These are phyloP conservation scores for Boletellus ananas DNA, from an alignment of 768 basidiomycete species.

Conservation along the genomic window DNA sequence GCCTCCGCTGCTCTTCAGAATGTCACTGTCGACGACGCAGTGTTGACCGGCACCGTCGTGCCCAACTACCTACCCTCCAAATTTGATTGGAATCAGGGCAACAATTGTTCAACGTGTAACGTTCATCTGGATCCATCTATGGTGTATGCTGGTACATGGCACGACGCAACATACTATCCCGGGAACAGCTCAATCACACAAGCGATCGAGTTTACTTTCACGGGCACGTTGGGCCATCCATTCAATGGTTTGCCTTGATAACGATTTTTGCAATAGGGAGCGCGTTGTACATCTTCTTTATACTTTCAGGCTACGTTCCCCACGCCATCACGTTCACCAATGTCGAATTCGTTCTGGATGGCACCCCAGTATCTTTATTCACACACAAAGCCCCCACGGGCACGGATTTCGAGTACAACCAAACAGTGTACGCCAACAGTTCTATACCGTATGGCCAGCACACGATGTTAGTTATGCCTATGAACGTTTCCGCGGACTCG, in stretches of 20 bases:
- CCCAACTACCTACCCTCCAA: conserved; percentile 7
- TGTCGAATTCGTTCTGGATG: conserved; percentile 12
- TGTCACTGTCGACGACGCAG: conserved; percentile 16
- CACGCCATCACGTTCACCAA: neutral
- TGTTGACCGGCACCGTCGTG: conserved; percentile 1
- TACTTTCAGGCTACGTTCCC: neutral
- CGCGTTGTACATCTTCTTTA: conserved; percentile 16
- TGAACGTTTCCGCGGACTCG: neutral
- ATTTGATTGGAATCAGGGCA: conserved; percentile 5
- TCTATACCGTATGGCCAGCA: conserved; percentile 1
- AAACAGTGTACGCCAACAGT: conserved; percentile 9
- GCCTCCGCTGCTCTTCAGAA: conserved; percentile 9
- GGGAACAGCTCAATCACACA: neutral
- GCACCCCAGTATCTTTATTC: neutral
- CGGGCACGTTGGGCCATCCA: neutral
- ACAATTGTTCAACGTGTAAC: neutral
- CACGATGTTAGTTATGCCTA: conserved; percentile 1
- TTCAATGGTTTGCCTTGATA: neutral
- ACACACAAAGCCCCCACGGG: neutral
- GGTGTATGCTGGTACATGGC: conserved; percentile 17
- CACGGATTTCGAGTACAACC: conserved; percentile 10
- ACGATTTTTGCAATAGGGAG: conserved; percentile 4
- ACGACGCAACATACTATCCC: conserved; percentile 5
- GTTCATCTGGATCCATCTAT: neutral
- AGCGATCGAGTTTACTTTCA: conserved; percentile 8